Conservation (phyloP, 768 basidiomycete genomes). For the Pisolithus albus region DNA sequence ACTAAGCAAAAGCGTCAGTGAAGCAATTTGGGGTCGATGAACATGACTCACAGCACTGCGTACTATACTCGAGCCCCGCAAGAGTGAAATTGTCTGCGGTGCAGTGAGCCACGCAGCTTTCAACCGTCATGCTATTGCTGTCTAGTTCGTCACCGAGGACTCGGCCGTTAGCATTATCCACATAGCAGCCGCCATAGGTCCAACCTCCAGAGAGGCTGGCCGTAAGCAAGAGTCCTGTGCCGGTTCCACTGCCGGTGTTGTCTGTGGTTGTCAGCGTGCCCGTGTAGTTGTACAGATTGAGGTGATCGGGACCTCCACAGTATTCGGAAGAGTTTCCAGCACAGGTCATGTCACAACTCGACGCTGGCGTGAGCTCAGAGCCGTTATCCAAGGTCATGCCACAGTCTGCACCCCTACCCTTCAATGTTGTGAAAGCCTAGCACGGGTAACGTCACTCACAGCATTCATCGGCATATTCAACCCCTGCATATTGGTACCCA, state of each 20-base stretch:
- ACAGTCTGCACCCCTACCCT: conserved; percentile 8
- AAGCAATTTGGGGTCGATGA: background rate
- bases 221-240: conserved; percentile 39
- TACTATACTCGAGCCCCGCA: conserved; percentile 63
- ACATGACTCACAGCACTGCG: conserved; percentile 40
- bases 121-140: conserved; percentile 42
- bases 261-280: conserved; percentile 42
- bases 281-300: conserved; percentile 67
- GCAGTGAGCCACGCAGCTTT: conserved; percentile 60
- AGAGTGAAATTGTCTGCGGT: conserved; percentile 48
- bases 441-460: conserved; percentile 29
- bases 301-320: conserved; percentile 65
- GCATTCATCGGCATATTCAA: conserved; percentile 43
- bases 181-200: conserved; percentile 60
- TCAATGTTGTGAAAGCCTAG: background rate
- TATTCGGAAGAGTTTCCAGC: conserved; percentile 55
- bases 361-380: conserved; percentile 32
- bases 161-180: conserved; percentile 67
- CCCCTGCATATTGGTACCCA: conserved; percentile 35
- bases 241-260: conserved; percentile 11
- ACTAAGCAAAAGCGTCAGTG: conserved; percentile 32
- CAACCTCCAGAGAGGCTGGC: conserved; percentile 48
- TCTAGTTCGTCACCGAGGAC: conserved; percentile 42
- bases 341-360: conserved; percentile 64
- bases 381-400: conserved; percentile 13